phyloP scores from a whole-genome alignment of 495 filamentous ascomycete genomes.

The Daldinia loculata region DNA sequence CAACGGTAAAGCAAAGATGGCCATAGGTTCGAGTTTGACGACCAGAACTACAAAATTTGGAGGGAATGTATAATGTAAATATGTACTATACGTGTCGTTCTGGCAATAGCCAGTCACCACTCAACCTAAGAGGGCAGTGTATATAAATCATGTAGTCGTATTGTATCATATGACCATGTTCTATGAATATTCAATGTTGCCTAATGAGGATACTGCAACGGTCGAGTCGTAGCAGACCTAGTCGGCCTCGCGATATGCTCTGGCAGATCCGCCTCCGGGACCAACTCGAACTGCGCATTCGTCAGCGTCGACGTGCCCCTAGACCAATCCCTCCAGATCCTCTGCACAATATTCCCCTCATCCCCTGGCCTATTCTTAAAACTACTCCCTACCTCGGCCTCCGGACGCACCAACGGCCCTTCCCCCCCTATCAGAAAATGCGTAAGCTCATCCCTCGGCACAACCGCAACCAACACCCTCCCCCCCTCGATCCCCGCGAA shows the following conservation, averaged over 20 bases:
- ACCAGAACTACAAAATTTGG: not conserved
- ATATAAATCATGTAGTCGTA: conserved; percentile 31
- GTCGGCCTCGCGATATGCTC: conserved; percentile 37
- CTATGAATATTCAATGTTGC: not conserved
- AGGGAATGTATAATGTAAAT: conserved; percentile 31
- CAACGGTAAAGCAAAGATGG: conserved; percentile 11
- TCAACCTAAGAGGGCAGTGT: conserved; percentile 33
- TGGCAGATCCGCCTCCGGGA: conserved; percentile 47
- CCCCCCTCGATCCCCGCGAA: conserved; percentile 40
- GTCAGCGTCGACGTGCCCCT: conserved; percentile 47
- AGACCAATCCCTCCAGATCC: conserved; percentile 53
- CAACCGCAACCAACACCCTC: conserved; percentile 47
- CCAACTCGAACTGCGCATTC: conserved; percentile 49
- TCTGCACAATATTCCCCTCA: conserved; percentile 49
- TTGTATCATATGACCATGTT: not conserved
- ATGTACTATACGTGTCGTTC: conserved; percentile 29
- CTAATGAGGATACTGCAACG: not conserved
- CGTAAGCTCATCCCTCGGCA: conserved; percentile 44
- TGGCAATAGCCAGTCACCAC: conserved; percentile 34
- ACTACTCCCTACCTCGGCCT: not conserved
- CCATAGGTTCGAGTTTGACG: conserved; percentile 7
- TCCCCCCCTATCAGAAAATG: conserved; percentile 37
- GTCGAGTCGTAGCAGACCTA: conserved; percentile 3
- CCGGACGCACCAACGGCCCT: conserved; percentile 20
- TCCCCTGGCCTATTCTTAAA: conserved; percentile 20